Percentiles rank a stretch among this genome's conserved stretches.
These are phyloP conservation scores for Pseudonitzschia multistriata DNA, from an alignment of 108 stramenopile species.

Conservation along the genomic window DNA sequence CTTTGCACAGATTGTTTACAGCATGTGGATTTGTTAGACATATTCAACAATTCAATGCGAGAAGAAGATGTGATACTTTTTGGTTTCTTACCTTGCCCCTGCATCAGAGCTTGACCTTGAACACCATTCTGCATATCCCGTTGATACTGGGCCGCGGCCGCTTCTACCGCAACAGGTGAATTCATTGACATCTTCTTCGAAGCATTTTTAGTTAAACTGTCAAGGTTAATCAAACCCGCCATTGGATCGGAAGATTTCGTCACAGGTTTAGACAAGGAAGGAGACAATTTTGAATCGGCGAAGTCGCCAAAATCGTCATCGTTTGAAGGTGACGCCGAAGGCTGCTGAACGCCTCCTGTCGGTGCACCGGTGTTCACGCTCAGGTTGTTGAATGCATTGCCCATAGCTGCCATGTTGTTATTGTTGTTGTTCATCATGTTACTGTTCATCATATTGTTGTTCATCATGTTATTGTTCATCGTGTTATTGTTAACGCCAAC, in stretches of 20 bases:
- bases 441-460: constrained; percentile 10
- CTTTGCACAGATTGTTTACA: constrained; percentile 5
- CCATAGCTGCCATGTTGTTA: constrained; percentile 13
- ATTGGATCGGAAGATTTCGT: constrained; percentile 65
- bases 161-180: constrained; percentile 28
- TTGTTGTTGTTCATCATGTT: constrained; percentile 14
- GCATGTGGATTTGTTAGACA: not conserved
- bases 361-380: constrained; percentile 17
- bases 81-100: constrained; percentile 7
- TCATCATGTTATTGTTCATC: constrained; percentile 20
- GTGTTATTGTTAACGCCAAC: constrained; percentile 11
- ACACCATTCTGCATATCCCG: constrained; percentile 22
- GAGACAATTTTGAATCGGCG: constrained; percentile 38
- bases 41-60: constrained; percentile 32
- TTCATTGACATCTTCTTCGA: constrained; percentile 43
- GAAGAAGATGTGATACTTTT: constrained; percentile 13
- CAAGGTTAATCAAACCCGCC: constrained; percentile 72
- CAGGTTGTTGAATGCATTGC: constrained; percentile 37
- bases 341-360: constrained; percentile 26
- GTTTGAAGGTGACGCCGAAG: not conserved
- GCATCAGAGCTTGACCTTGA: constrained; percentile 17
- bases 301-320: constrained; percentile 69
- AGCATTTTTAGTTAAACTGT: constrained; percentile 71
- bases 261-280: constrained; percentile 29
- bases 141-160: constrained; percentile 29